Percentiles rank a stretch among this genome's conserved stretches.
phyloP scores from a whole-genome alignment of 2,329 filamentous ascomycete species.

The Aspergillus thermomutatus region DNA sequence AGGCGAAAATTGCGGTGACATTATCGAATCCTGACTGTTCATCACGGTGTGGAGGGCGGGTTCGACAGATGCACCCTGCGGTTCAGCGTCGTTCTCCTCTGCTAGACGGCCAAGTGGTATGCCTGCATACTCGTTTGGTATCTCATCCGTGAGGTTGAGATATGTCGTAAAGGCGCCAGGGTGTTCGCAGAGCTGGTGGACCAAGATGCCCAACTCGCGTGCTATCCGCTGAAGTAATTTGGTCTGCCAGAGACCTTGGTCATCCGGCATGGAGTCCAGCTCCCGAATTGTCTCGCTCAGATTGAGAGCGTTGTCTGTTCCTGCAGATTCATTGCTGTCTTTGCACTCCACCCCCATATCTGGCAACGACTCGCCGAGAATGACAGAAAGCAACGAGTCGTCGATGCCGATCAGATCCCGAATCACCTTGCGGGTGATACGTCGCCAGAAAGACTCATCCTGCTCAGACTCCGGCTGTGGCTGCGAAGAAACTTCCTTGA shows the following conservation, averaged over 20 bases:
- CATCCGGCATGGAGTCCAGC: conserved; percentile 22
- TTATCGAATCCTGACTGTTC: conserved; percentile 26
- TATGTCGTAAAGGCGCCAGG: conserved; percentile 89
- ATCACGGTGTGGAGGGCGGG: conserved; percentile 18
- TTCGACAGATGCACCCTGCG: conserved; percentile 11
- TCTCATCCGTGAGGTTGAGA: conserved; percentile 57
- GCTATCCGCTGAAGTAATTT: conserved; percentile 80
- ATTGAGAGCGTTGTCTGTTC: conserved; percentile 32
- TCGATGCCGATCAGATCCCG: conserved; percentile 88
- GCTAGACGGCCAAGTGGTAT: conserved; percentile 52
- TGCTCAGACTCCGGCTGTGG: conserved; percentile 42
- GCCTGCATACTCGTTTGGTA: conserved; percentile 72
- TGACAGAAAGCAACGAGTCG: conserved; percentile 75
- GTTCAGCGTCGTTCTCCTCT: conserved; percentile 20
- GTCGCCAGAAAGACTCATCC: conserved; percentile 70
- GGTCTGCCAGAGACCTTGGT: conserved; percentile 50
- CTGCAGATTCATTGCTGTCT: conserved; percentile 11
- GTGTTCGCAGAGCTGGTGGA: conserved; percentile 79
- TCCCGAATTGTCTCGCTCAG: conserved; percentile 34
- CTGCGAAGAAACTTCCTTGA: conserved; percentile 50
- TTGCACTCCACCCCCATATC: conserved; percentile 31
- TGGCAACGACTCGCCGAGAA: conserved; percentile 78
- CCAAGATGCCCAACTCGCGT: conserved; percentile 77
- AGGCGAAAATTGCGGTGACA: conserved; percentile 48
- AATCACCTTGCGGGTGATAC: conserved; percentile 81